These are phyloP conservation scores for Picochlorum sp. DNA, from an alignment of 139 green algal species.

Conservation along the genomic window DNA sequence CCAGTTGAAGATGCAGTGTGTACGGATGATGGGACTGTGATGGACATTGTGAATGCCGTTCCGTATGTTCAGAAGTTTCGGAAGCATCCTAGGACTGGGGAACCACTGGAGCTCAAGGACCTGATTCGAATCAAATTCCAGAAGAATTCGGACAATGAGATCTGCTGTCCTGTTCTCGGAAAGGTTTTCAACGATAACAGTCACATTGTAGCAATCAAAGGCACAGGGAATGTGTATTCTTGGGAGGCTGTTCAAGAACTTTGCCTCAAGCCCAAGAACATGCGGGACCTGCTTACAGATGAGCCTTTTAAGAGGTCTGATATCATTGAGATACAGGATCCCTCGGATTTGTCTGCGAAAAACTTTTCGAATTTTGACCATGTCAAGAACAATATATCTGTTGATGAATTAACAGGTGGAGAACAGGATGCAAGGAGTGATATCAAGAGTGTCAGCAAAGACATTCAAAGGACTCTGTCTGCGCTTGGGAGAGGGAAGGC, in stretches of 20 bases:
- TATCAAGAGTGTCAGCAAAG: slow-evolving; percentile 40
- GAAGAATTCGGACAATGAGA: slow-evolving; percentile 81
- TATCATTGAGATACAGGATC: slow-evolving; percentile 87
- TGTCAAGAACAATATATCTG: slow-evolving; percentile 48
- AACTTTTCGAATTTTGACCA: slow-evolving; percentile 75
- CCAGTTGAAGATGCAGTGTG: slow-evolving; percentile 91
- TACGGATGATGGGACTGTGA: slow-evolving; percentile 69
- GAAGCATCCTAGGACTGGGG: slow-evolving; percentile 75
- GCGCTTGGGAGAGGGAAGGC: slow-evolving; percentile 13
- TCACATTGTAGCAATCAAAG: slow-evolving; percentile 87
- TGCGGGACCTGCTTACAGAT: slow-evolving; percentile 36
- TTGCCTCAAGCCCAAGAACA: slow-evolving; percentile 88
- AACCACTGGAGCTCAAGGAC: slow-evolving; percentile 73
- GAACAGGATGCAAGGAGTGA: slow-evolving; percentile 23
- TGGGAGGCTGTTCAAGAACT: slow-evolving; percentile 83
- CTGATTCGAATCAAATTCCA: slow-evolving; percentile 83
- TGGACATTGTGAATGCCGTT: slow-evolving; percentile 72
- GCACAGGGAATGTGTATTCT: slow-evolving; percentile 41
- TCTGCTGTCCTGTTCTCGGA: slow-evolving; percentile 82
- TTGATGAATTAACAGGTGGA: slow-evolving; percentile 30
- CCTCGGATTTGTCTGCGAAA: slow-evolving; percentile 53
- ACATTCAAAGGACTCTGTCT: slow-evolving; percentile 66
- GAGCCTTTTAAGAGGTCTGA: slow-evolving; percentile 76
- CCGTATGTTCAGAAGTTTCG: slow-evolving; percentile 81
- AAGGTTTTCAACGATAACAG: slow-evolving; percentile 95